A percentile compares a stretch with the other conserved stretches of the same genome.
phyloP scores from a whole-genome alignment of 2,329 filamentous ascomycete genomes.

The Penicillium sp. region DNA sequence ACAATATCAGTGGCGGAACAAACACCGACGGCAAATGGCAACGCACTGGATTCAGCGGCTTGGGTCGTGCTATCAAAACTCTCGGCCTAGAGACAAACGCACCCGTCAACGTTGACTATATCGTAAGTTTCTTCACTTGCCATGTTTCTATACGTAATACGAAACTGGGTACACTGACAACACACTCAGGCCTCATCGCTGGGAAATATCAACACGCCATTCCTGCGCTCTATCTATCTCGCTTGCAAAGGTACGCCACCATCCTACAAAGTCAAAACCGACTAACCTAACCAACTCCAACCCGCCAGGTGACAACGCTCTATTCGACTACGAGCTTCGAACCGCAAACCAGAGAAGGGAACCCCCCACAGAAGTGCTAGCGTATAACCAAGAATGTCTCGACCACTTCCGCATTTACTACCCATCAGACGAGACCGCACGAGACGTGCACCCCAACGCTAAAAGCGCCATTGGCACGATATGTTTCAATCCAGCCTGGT shows the following conservation, averaged over 20 bases:
- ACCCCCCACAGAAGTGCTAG: slow-evolving; percentile 25
- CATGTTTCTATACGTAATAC: background rate
- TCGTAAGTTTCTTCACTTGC: slow-evolving; percentile 48
- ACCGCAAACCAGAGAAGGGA: slow-evolving; percentile 38
- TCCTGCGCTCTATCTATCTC: slow-evolving; percentile 60
- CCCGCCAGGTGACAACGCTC: slow-evolving; percentile 46
- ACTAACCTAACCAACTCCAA: background rate
- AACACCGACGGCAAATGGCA: slow-evolving; percentile 50
- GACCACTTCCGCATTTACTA: slow-evolving; percentile 73
- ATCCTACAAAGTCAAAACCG: background rate
- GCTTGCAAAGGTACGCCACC: slow-evolving; percentile 53
- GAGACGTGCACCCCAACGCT: slow-evolving; percentile 48
- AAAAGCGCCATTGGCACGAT: slow-evolving; percentile 68
- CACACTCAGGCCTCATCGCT: slow-evolving; percentile 68
- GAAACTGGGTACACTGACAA: slow-evolving; percentile 9
- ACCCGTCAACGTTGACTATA: slow-evolving; percentile 67
- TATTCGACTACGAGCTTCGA: slow-evolving; percentile 43
- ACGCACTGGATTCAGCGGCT: slow-evolving; percentile 68
- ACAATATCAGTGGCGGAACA: slow-evolving; percentile 51
- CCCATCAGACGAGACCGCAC: slow-evolving; percentile 71
- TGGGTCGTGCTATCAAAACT: slow-evolving; percentile 63
- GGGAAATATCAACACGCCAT: slow-evolving; percentile 67
- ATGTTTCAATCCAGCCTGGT: slow-evolving; percentile 72
- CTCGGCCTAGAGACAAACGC: slow-evolving; percentile 59
- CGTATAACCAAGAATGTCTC: slow-evolving; percentile 39